These are phyloP conservation scores for Angomonas deanei DNA, from an alignment of 208 protist genomes.

Conservation along the genomic window DNA sequence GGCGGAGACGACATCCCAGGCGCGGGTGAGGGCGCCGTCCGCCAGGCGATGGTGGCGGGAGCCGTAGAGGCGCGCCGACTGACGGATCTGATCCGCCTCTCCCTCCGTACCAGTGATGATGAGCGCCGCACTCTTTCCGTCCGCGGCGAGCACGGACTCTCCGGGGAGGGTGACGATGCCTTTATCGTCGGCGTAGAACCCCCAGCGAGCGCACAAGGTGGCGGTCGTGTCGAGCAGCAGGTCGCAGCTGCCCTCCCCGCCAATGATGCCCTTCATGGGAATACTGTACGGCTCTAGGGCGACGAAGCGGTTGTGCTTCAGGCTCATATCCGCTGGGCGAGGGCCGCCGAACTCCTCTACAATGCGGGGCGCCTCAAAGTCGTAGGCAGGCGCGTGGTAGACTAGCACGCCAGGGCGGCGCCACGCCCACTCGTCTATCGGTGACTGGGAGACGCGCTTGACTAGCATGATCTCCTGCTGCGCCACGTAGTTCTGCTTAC, in stretches of 20 bases:
- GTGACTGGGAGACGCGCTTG: constrained; percentile 77
- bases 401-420: constrained; percentile 75
- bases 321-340: constrained; percentile 73
- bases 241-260: constrained; percentile 75
- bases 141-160: constrained; percentile 57
- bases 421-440: constrained; percentile 88
- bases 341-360: constrained; percentile 91
- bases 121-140: constrained; percentile 53
- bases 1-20: constrained; percentile 71
- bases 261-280: constrained; percentile 82
- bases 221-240: constrained; percentile 68
- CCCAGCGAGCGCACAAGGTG: constrained; percentile 81
- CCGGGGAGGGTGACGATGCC: constrained; percentile 62
- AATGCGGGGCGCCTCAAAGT: constrained; percentile 81
- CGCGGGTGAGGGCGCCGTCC: constrained; percentile 53
- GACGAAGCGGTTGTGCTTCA: constrained; percentile 64
- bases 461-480: constrained; percentile 82
- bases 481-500: constrained; percentile 80
- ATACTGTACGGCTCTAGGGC: constrained; percentile 87
- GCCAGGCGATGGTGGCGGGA: constrained; percentile 78
- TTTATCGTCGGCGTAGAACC: constrained; percentile 86
- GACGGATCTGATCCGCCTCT: constrained; percentile 52
- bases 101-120: constrained; percentile 39
- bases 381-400: constrained; percentile 81
- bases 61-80: constrained; percentile 69